phyloP scores from a whole-genome alignment of 1,284 basidiomycete species.

The Cryptococcus sp. region DNA sequence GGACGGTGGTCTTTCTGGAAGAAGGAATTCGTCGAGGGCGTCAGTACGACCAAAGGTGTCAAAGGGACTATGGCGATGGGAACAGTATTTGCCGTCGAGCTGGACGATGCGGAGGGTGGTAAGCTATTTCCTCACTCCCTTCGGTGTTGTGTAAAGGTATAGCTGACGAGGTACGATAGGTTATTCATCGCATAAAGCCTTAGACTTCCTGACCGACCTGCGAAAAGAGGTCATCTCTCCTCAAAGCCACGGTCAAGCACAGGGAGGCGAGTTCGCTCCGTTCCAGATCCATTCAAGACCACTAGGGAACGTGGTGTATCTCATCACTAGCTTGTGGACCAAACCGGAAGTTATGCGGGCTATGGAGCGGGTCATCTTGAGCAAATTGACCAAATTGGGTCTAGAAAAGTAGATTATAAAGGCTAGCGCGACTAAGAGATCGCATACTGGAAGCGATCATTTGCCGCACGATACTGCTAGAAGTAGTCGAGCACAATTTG shows the following conservation, averaged over 20 bases:
- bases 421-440: too few relatives aligned
- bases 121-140: constrained; percentile 29
- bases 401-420: neutral
- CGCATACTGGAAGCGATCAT: too few relatives aligned
- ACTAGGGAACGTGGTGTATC: constrained; percentile 88
- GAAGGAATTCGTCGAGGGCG: constrained; percentile 64
- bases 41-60: constrained; percentile 65
- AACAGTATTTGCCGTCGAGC: constrained; percentile 78
- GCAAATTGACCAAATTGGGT: constrained; percentile 19
- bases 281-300: constrained; percentile 86
- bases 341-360: constrained; percentile 41
- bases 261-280: constrained; percentile 27
- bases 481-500: too few relatives aligned
- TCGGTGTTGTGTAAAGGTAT: neutral
- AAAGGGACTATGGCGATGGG: constrained; percentile 84
- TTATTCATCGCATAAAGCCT: constrained; percentile 74
- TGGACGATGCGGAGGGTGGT: constrained; percentile 66
- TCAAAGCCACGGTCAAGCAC: neutral
- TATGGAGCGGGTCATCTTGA: constrained; percentile 43
- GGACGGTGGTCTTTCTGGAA: constrained; percentile 89
- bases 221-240: constrained; percentile 4
- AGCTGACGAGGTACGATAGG: constrained; percentile 52
- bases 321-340: constrained; percentile 78
- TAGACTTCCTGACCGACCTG: constrained; percentile 59
- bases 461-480: too few relatives aligned